Evolutionary conservation across 139 green algal genomes (phyloP).

Genomic region (Trebouxia sp.): DNA sequence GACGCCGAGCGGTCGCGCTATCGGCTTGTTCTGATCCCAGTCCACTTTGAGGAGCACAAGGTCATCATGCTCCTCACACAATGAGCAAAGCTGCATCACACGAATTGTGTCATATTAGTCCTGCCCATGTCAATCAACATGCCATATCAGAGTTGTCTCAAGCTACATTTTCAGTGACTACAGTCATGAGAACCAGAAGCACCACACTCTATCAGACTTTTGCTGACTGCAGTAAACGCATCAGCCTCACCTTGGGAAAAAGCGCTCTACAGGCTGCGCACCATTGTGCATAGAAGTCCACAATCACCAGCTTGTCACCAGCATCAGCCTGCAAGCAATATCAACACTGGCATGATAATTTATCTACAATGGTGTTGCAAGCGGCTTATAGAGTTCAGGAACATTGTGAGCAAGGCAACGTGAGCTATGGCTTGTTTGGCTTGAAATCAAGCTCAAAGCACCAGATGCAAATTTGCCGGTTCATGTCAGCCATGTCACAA

Average conservation of each 20-base stretch:
- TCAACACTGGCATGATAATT: too few species aligned
- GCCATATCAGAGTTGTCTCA: background rate
- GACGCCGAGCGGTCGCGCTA: conserved; percentile 79
- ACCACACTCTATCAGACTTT: background rate
- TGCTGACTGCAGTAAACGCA: background rate
- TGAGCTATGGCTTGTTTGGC: too few species aligned
- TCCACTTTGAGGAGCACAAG: conserved; percentile 86
- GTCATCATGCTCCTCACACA: conserved; percentile 70
- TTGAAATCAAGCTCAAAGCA: too few species aligned
- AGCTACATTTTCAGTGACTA: background rate
- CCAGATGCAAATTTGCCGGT: background rate
- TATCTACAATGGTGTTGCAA: too few species aligned
- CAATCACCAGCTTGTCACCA: conserved; percentile 82
- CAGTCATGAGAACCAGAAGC: background rate
- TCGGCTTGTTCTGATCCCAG: conserved; percentile 87
- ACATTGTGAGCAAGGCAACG: too few species aligned
- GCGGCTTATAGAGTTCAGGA: too few species aligned
- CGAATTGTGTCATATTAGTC: too few species aligned
- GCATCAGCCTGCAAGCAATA: conserved; percentile 49
- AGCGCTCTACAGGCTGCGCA: conserved; percentile 89
- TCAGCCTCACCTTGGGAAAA: conserved; percentile 81
- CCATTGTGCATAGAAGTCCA: conserved; percentile 93
- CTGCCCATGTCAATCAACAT: background rate
- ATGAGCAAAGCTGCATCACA: conserved; percentile 53
- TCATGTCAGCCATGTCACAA: background rate